Evolutionary conservation across 192 early-diverging fungal genomes (phyloP), one percentile per base, ranked within the genome.

Genomic region (Backusella liffmaniae): DNA sequence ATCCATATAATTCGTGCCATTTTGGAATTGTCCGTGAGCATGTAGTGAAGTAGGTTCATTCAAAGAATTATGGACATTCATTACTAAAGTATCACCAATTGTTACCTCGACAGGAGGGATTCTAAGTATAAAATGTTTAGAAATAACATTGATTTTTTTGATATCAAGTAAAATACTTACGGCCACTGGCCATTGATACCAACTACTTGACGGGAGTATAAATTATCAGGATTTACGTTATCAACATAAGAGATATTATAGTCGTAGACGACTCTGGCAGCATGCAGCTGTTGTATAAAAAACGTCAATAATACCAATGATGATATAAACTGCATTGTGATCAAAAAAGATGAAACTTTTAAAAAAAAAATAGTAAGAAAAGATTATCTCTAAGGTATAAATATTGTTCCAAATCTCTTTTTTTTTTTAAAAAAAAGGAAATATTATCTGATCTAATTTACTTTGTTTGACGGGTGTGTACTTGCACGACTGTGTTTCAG

Each of bases 11-110:
- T 80, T 85, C 21, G 89, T 90, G 13, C 87, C 88, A 76, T 91
- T 94, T 77, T 94, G 91, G 83, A 91, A 94, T 70, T 95, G 74
- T 7, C 95, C 95, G 82, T 97, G 95, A 6, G 87, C 80, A 80
- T 93, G 94, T 53, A 95, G 81, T 5, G 88, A 83, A 32, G 93
- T 91, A 5, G 90, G 88, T 66, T 80, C 74, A 56, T 84, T 77
- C 53, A 92, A 84, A 16, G 88, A 87, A 79, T 92, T 91, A 75
- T 81, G 83, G 37, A 75, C 46, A 37, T 75, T 70, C 62, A 88
- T 74, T 1, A 87, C 78, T 16, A 87, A 73, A 10, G 76, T 79
- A 53, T 87, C 87, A 26, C 79, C 79, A 3, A 82, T 62, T 26
- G 80, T 88, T 10, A 79, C 86, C 42, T 83, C 78, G 21, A 88